phyloP scores from a whole-genome alignment of 2,329 filamentous ascomycete species.

The Fusarium coffeatum region DNA sequence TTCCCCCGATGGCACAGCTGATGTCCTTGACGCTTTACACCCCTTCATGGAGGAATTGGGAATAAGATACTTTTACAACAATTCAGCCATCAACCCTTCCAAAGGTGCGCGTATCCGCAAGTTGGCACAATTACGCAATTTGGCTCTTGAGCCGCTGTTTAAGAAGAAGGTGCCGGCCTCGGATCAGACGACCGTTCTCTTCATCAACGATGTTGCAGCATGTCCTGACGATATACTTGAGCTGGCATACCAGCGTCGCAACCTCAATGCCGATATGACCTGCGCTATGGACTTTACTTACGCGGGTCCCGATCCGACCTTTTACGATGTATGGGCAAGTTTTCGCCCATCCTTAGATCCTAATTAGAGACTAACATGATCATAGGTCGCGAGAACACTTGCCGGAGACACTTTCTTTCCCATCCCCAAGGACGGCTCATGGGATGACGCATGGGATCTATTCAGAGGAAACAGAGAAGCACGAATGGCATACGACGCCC shows the following conservation, averaged over 20 bases:
- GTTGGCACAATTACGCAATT: constrained; percentile 64
- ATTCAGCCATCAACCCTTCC: constrained; percentile 58
- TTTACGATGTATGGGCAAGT: constrained; percentile 65
- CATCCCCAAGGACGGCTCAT: constrained; percentile 62
- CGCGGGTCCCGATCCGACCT: constrained; percentile 58
- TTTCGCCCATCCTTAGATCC: rapidly evolving
- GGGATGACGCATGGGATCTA: constrained; percentile 61
- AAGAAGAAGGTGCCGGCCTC: constrained; percentile 43
- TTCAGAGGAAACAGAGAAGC: constrained; percentile 63
- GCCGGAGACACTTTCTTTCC: constrained; percentile 67
- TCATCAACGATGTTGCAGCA: constrained; percentile 65
- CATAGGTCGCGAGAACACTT: constrained; percentile 61
- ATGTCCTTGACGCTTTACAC: constrained; percentile 59
- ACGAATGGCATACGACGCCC: constrained; percentile 49
- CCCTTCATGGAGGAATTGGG: constrained; percentile 54
- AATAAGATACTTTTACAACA: constrained; percentile 56
- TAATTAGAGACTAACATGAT: not conserved
- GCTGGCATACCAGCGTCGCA: constrained; percentile 60
- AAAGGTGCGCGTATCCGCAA: constrained; percentile 58
- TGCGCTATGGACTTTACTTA: constrained; percentile 70
- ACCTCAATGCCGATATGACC: constrained; percentile 64
- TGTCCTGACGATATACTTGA: constrained; percentile 69
- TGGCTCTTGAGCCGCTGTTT: constrained; percentile 62
- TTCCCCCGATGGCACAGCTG: constrained; percentile 65
- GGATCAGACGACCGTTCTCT: constrained; percentile 59